These are phyloP conservation scores for Nannizzia gypsea DNA, from an alignment of 2,329 filamentous ascomycete species.

Conservation along the genomic window DNA sequence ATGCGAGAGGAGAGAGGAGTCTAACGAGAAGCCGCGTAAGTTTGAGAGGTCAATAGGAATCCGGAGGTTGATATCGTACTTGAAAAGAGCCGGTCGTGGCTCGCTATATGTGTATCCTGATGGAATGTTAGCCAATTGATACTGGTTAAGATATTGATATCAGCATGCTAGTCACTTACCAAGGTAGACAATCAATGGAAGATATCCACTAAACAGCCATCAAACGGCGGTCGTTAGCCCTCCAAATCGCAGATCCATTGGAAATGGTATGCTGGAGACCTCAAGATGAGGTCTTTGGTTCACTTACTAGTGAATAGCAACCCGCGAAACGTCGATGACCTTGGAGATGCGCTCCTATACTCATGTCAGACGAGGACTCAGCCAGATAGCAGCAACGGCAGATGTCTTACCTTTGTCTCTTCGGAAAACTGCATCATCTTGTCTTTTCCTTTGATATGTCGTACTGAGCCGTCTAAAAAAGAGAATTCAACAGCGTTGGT, in stretches of 20 bases:
- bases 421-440: slow-evolving; percentile 63
- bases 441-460: slow-evolving; percentile 10
- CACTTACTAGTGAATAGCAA: slow-evolving; percentile 88
- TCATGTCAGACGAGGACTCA: not conserved
- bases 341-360: slow-evolving; percentile 91
- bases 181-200: slow-evolving; percentile 92
- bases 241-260: slow-evolving; percentile 25
- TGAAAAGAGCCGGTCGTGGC: slow-evolving; percentile 70
- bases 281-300: not conserved
- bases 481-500: not conserved
- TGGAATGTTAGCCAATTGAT: slow-evolving; percentile 11
- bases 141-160: slow-evolving; percentile 4
- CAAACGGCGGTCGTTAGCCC: slow-evolving; percentile 13
- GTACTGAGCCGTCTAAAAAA: not conserved
- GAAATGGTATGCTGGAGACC: not conserved
- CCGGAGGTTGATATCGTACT: slow-evolving; percentile 34
- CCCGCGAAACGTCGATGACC: slow-evolving; percentile 86
- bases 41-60: slow-evolving; percentile 8
- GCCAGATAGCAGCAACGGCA: not conserved
- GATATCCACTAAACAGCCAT: slow-evolving; percentile 59
- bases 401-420: slow-evolving; percentile 70
- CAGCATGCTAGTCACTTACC: slow-evolving; percentile 43
- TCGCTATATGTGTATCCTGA: slow-evolving; percentile 88
- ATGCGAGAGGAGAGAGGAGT: slow-evolving; percentile 35
- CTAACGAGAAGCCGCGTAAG: slow-evolving; percentile 15